Conservation (phyloP, 2,329 filamentous ascomycete genomes). For the Ophidiomyces ophidiicola region DNA sequence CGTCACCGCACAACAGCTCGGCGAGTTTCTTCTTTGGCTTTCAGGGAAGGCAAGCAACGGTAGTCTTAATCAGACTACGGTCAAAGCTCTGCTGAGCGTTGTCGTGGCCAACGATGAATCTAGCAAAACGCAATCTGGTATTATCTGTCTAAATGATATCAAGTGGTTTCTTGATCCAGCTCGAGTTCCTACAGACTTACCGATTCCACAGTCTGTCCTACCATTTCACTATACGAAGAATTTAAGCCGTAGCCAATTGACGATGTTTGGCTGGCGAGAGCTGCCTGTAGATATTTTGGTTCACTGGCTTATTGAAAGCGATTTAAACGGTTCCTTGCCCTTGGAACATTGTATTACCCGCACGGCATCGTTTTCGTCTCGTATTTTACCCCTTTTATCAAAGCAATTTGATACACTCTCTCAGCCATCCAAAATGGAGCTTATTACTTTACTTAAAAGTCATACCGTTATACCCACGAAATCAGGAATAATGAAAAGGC, state of each 20-base stretch:
- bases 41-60: conserved; percentile 57
- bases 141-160: conserved; percentile 68
- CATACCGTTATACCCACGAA: conserved; percentile 80
- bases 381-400: conserved; percentile 67
- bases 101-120: conserved; percentile 48
- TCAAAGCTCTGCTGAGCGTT: conserved; percentile 61
- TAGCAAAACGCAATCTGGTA: conserved; percentile 49
- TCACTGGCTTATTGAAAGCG: conserved; percentile 60
- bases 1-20: conserved; percentile 62
- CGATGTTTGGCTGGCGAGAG: conserved; percentile 74
- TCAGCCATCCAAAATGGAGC: conserved; percentile 50
- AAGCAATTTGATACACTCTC: conserved; percentile 82
- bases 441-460: conserved; percentile 52
- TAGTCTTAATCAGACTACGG: conserved; percentile 57
- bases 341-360: conserved; percentile 58
- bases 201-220: conserved; percentile 68
- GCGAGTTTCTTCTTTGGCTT: conserved; percentile 75
- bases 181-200: conserved; percentile 68
- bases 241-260: conserved; percentile 55
- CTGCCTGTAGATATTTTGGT: conserved; percentile 80
- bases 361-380: conserved; percentile 60
- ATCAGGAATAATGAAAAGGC: conserved; percentile 71
- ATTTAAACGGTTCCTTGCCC: conserved; percentile 45
- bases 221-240: conserved; percentile 70
- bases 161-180: conserved; percentile 61